Evolutionary conservation across 2,329 filamentous ascomycete genomes (phyloP).

Genomic region (Colletotrichum navitas): DNA sequence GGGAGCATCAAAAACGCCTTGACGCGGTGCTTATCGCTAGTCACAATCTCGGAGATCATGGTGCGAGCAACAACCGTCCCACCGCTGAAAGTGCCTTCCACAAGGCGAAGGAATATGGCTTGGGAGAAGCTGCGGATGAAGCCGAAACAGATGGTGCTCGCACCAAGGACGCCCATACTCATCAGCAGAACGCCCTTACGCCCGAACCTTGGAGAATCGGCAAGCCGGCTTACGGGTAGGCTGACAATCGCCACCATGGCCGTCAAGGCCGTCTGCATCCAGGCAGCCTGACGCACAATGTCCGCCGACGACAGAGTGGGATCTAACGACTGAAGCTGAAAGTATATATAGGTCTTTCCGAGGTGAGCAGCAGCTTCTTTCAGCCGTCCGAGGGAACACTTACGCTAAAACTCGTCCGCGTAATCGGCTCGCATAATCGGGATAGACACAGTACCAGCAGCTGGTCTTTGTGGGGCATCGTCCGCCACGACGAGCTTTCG

Average conservation of each 20-base stretch:
- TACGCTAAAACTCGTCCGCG: constrained; percentile 1
- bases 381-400: not conserved
- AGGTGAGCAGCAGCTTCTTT: no score
- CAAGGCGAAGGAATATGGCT: not conserved
- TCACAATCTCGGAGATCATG: constrained; percentile 18
- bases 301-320: not conserved
- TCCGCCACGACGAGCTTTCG: constrained; percentile 13
- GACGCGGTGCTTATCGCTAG: not conserved
- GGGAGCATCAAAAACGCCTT: constrained; percentile 9
- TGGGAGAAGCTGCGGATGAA: constrained; percentile 11
- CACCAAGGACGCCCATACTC: not conserved
- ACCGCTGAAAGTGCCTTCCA: not conserved
- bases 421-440: constrained; percentile 7
- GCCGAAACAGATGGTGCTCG: constrained; percentile 5
- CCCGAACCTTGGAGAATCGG: constrained; percentile 8
- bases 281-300: constrained; percentile 12
- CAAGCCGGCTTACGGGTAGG: constrained; percentile 4
- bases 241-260: constrained; percentile 5
- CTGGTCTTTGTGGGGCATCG: constrained; percentile 23
- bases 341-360: constrained; percentile 20
- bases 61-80: constrained; percentile 4
- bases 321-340: constrained; percentile 7
- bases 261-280: constrained; percentile 11
- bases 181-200: constrained; percentile 5
- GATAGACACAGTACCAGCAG: constrained; percentile 11